Evolutionary conservation across 176 grass and related monocot species (phyloP), one percentile per base, ranked within the genome.

Genomic region (Chloris gayana): DNA sequence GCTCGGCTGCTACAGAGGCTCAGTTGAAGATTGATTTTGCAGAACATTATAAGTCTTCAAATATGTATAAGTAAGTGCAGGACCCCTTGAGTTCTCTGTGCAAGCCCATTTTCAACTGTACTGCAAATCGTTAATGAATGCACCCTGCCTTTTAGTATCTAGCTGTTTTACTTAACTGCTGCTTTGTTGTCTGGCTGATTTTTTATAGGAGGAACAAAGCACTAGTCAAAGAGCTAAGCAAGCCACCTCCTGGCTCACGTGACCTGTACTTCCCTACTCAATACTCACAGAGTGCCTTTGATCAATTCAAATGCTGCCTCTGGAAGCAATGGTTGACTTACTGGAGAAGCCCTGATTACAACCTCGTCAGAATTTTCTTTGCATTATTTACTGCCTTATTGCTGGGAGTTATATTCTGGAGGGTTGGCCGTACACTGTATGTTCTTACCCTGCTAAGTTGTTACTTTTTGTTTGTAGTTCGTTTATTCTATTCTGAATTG

Each of bases 241-340:
- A 69, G 63, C 91, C 89, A 3, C 89, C 84, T 41, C 79, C 88
- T 68, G 89, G 89, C 64, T 85, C 94, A 45, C 84, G 31, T n/a
- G 91, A 94, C 56, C 79, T 97, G 12, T 89, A 83, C 66, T 97
- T 97, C 70, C 71, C 75, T 25, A 88, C 85, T 50, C 84, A 87
- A 61, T 97, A 88, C 50, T 80, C 94, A 0, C 72, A 84, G 53
- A 84, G 80, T 24, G 67, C 83, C 38, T 73, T 68, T 69, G 57
- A 39, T 54, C 94, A 97, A 42, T 97, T 93, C 83, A 88, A 73
- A 70, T 56, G 76, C 38, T 94, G 94, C 54, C 77, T 94, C 38
- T 94, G 91, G 94, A 97, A 94, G 78, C 94, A 97, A 64, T 88
- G 75, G 78, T 86, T 83, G 87, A 84, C 89, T 78, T 97, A 97